These are phyloP conservation scores for Typha latifolia DNA, from an alignment of 176 grass and related monocot species.

Conservation along the genomic window DNA sequence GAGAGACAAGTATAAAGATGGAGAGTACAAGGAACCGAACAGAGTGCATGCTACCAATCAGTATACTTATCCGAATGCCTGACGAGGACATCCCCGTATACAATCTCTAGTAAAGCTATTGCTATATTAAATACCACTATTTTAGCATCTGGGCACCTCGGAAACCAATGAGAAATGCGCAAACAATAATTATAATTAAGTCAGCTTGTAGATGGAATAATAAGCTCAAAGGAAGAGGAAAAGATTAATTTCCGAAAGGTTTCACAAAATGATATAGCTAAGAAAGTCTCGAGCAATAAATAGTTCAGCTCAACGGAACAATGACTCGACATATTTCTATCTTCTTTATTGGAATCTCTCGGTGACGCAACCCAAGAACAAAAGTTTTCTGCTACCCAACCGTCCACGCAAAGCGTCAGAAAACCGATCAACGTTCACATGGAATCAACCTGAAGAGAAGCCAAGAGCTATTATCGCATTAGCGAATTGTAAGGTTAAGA, in stretches of 20 bases:
- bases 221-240: neutral
- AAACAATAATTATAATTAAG: no score
- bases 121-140: no score
- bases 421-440: neutral
- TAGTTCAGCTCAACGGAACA: neutral
- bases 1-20: no score
- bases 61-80: neutral
- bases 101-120: no score
- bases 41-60: no score
- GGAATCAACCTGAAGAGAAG: neutral
- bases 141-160: no score
- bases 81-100: no score
- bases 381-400: neutral
- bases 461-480: neutral
- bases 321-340: neutral
- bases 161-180: no score
- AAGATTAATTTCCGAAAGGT: neutral
- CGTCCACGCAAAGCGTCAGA: neutral
- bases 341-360: neutral
- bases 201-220: neutral
- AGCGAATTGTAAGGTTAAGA: neutral
- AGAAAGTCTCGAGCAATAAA: neutral
- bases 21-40: no score
- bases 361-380: neutral
- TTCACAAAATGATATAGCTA: neutral